Conservation (phyloP, 495 filamentous ascomycete species). For the Penicillium cinerascens region DNA sequence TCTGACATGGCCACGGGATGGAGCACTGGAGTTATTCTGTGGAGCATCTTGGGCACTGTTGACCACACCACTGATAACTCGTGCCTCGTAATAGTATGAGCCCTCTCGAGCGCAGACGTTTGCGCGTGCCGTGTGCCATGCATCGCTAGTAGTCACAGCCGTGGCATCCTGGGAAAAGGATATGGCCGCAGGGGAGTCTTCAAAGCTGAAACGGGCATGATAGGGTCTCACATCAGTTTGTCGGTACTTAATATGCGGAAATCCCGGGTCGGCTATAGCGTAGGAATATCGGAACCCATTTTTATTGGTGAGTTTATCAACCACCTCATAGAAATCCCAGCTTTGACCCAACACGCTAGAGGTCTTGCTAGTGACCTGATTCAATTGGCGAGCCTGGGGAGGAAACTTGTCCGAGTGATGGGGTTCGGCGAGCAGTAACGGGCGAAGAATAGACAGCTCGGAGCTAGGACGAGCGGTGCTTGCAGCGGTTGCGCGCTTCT, state of each 20-base stretch:
- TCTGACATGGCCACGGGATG: constrained; percentile 71
- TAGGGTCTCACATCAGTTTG: constrained; percentile 82
- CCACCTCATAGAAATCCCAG: constrained; percentile 45
- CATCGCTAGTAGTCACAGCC: constrained; percentile 42
- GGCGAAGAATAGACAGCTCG: constrained; percentile 31
- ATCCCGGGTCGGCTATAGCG: constrained; percentile 82
- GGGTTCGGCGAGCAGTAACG: constrained; percentile 35
- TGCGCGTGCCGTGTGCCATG: constrained; percentile 57
- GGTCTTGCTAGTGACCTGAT: constrained; percentile 34
- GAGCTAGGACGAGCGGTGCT: constrained; percentile 32
- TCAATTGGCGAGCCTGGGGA: constrained; percentile 42
- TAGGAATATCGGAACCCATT: constrained; percentile 88
- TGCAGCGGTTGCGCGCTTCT: constrained; percentile 34
- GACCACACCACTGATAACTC: constrained; percentile 67
- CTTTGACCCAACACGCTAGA: constrained; percentile 33
- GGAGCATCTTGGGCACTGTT: constrained; percentile 22
- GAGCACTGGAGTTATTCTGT: constrained; percentile 27
- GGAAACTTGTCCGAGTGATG: constrained; percentile 36
- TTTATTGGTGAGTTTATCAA: constrained; percentile 77
- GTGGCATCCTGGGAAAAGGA: constrained; percentile 40
- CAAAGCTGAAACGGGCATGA: constrained; percentile 78
- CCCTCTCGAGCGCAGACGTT: constrained; percentile 93
- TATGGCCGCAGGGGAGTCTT: constrained; percentile 77
- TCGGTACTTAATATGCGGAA: constrained; percentile 83
- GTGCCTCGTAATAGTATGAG: constrained; percentile 90